Evolutionary conservation across 345 rosid genomes (phyloP).

Genomic region (Aquilaria malaccensis): DNA sequence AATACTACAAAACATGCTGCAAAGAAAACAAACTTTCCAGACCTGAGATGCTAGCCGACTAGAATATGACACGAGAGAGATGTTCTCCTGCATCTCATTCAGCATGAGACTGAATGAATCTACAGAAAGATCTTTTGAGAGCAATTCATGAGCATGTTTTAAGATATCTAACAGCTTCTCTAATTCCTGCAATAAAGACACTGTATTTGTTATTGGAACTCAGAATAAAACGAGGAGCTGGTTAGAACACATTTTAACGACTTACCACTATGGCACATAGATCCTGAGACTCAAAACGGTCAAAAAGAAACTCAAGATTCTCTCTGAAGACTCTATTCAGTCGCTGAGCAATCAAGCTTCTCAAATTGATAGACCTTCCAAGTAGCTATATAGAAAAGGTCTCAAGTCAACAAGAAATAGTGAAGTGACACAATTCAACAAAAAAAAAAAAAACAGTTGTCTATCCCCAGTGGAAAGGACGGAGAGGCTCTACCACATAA

Average conservation of each 20-base stretch:
- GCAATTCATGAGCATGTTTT: slow-evolving; percentile 72
- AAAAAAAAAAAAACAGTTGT: neutral
- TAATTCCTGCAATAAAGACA: slow-evolving; percentile 61
- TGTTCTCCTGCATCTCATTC: slow-evolving; percentile 96
- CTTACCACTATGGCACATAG: slow-evolving; percentile 88
- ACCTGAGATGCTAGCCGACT: slow-evolving; percentile 99
- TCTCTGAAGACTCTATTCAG: slow-evolving; percentile 95
- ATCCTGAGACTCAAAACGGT: slow-evolving; percentile 95
- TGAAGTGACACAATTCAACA: slow-evolving; percentile 1
- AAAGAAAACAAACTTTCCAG: slow-evolving; percentile 9
- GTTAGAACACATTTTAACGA: neutral
- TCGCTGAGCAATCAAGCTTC: slow-evolving; percentile 82
- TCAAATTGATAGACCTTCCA: slow-evolving; percentile 87
- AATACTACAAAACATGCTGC: too few species aligned
- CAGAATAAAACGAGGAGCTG: slow-evolving; percentile 10
- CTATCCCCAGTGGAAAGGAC: slow-evolving; percentile 1
- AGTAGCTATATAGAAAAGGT: slow-evolving; percentile 51
- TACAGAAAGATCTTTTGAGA: slow-evolving; percentile 72
- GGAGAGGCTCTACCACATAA: neutral
- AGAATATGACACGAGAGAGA: slow-evolving; percentile 90
- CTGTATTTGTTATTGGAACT: slow-evolving; percentile 8
- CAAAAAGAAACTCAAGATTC: slow-evolving; percentile 92
- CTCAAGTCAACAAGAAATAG: slow-evolving; percentile 11
- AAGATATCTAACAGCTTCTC: slow-evolving; percentile 75
- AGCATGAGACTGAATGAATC: slow-evolving; percentile 81